Base-by-base conservation (phyloP, 768 basidiomycete genomes). In the Amanita pallidorosea region DNA sequence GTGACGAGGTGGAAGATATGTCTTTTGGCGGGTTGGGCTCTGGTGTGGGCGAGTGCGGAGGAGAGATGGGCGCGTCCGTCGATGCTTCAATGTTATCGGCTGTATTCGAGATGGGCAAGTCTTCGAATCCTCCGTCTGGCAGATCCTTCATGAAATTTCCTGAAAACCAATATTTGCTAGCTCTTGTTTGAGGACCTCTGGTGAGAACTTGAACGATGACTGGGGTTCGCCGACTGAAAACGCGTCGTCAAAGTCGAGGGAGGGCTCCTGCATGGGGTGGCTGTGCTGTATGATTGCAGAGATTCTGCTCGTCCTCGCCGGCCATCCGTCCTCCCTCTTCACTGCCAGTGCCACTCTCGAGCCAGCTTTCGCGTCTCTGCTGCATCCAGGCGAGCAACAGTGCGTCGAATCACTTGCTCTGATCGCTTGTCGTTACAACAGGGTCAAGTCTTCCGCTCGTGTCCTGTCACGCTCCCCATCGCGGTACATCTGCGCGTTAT, bases 381-480 rank as follows among this genome's bases (percentile, higher is more conserved):
- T 96, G 3, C 92, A 96, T 60, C 92, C 92, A 2, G 92, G 92
- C 8, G 92, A 95, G 61, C 76, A 83, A 48, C 80, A 92, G 63
- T 85, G 83, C 55, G 74, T 94, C n/a, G 83, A 90, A 59, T 75
- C 79, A 8, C 77, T 96, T 2, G 86, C 79, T 7, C 72, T 75
- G 44, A 78, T 94, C 45, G 91, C 87, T 1, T 74, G 71, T 47
- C 79, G 83, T 22, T 94, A 92, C 65, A 73, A 78, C 54, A 83
- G 71, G 55, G 81, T 95, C 63, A 85, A 80, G 63, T 61, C 70
- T 52, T 70, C 79, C 17, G 83, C 73, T 53, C 60, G 63, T 35
- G 58, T 58, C 2, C 70, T 85, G 22, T 73, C 78, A 23, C 73
- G 70, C 18, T 81, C 82, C 4, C 66, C 71, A 8, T 87, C 88